phyloP scores from a whole-genome alignment of 305 asterid species.

The Rubia tinctorum region DNA sequence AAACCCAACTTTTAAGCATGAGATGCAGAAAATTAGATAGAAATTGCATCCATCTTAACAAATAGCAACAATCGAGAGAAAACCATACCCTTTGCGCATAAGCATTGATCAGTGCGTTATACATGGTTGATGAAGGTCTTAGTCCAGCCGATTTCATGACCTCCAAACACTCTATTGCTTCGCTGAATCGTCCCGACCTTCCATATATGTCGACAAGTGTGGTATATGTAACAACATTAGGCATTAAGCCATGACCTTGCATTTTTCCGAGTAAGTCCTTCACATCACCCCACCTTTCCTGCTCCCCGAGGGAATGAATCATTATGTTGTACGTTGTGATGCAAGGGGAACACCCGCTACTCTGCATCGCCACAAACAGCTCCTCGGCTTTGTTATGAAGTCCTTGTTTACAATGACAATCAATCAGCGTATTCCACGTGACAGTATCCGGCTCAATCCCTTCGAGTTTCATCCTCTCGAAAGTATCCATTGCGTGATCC shows the following conservation, averaged over 20 bases:
- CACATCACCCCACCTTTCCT: constrained; percentile 88
- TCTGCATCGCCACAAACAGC: constrained; percentile 69
- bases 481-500: constrained; percentile 81
- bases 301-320: constrained; percentile 78
- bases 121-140: constrained; percentile 89
- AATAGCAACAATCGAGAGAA: neutral
- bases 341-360: constrained; percentile 68
- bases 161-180: constrained; percentile 92
- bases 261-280: constrained; percentile 64
- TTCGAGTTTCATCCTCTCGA: constrained; percentile 79
- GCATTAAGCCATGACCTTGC: constrained; percentile 74
- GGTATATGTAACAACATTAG: constrained; percentile 87
- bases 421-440: constrained; percentile 93
- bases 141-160: constrained; percentile 87
- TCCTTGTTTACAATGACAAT: constrained; percentile 86
- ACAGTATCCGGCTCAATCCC: constrained; percentile 78
- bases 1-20: no score
- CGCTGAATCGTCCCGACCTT: constrained; percentile 72
- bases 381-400: constrained; percentile 59
- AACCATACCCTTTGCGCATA: constrained; percentile 85
- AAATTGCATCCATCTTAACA: neutral
- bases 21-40: neutral
- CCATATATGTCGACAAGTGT: constrained; percentile 88
- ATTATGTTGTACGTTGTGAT: constrained; percentile 82
- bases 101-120: constrained; percentile 94